A percentile compares a stretch with the other conserved stretches of the same genome.
phyloP scores from a whole-genome alignment of 2,329 filamentous ascomycete species.

The Fusarium cyanostomum region DNA sequence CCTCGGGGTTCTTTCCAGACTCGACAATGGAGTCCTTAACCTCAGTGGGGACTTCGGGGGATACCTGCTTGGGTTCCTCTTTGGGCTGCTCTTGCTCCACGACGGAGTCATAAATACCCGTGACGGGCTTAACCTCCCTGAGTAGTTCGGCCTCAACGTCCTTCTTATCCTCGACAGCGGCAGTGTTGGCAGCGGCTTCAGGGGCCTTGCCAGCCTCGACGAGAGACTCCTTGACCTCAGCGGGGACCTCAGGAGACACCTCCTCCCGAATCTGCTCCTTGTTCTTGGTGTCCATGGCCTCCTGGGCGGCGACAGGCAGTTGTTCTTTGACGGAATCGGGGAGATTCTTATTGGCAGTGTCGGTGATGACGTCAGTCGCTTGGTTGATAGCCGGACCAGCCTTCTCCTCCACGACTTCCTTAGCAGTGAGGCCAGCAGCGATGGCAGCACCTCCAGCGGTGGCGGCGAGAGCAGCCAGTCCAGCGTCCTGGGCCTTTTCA shows the following conservation, averaged over 20 bases:
- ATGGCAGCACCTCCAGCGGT: constrained; percentile 47
- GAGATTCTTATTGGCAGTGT: constrained; percentile 58
- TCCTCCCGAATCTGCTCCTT: constrained; percentile 56
- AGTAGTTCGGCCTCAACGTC: constrained; percentile 78
- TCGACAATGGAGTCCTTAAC: constrained; percentile 78
- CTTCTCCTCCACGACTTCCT: constrained; percentile 50
- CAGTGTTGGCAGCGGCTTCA: constrained; percentile 75
- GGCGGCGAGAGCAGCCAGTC: constrained; percentile 52
- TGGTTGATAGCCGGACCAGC: constrained; percentile 50
- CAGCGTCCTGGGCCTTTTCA: constrained; percentile 53
- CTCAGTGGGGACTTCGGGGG: constrained; percentile 52
- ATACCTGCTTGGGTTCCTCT: constrained; percentile 48
- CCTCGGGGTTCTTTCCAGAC: constrained; percentile 71
- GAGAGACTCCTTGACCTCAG: constrained; percentile 67
- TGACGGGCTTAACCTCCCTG: constrained; percentile 62
- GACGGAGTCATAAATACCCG: constrained; percentile 34
- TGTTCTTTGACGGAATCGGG: constrained; percentile 63
- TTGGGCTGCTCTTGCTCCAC: constrained; percentile 32
- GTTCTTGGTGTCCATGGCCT: constrained; percentile 55
- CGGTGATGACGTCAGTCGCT: constrained; percentile 50
- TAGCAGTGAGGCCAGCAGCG: constrained; percentile 46
- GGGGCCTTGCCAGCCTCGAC: constrained; percentile 67
- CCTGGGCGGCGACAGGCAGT: constrained; percentile 61
- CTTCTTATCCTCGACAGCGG: constrained; percentile 79
- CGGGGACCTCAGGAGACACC: constrained; percentile 62